Base-by-base conservation (phyloP, 805 yeast genomes). In the Lachancea thermotolerans region DNA sequence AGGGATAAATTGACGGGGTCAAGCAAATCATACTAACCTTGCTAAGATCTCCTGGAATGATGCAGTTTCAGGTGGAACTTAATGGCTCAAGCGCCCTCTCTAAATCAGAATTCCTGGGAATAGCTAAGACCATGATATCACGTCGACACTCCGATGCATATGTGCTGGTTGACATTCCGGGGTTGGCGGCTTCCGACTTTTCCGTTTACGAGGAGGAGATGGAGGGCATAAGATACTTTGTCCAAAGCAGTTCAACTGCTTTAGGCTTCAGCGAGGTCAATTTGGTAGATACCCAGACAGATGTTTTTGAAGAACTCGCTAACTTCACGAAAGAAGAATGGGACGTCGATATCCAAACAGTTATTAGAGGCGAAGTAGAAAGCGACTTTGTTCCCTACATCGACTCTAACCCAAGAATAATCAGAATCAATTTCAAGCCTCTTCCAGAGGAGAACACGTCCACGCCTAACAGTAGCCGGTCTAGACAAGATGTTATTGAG, bases 381-480 rank as follows among this genome's bases (percentile, higher is more conserved):
- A 78, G 73, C 6, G 68, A 70, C 10, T 77, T 70, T 45, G 71
- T 75, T 18, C 75, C 77, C 2, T 85, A 84, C 60, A 70, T 77
- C 33, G 95, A 87, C 56, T 66, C 79, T 1, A 65, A 75, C 21
- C 78, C 77, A 17, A 70, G 95, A 49, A 73, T 86, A 10, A 75
- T 91, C 27, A 65, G 71, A 14, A 64, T 89, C 9, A 72, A 80
- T 33, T 71, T 83, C 47, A 73, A 79, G 2, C 68, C 66, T n/a
- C 65, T 85, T 21, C 72, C 76, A 0, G 54, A 49, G 32, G 59
- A 58, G 17, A 62, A 67, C 7, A 58, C 46, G 4, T 11, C 33
- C 10, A 11, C 31, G 31, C 11, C 11, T 10, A 14, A 30, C 12
- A 57, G 55, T 6, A 37, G 42, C 16, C 52, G 68, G 9, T 46